A percentile compares a stretch with the other conserved stretches of the same genome.
These are phyloP conservation scores for Rhododendron henanense DNA, from an alignment of 148 eudicot species.

Conservation along the genomic window DNA sequence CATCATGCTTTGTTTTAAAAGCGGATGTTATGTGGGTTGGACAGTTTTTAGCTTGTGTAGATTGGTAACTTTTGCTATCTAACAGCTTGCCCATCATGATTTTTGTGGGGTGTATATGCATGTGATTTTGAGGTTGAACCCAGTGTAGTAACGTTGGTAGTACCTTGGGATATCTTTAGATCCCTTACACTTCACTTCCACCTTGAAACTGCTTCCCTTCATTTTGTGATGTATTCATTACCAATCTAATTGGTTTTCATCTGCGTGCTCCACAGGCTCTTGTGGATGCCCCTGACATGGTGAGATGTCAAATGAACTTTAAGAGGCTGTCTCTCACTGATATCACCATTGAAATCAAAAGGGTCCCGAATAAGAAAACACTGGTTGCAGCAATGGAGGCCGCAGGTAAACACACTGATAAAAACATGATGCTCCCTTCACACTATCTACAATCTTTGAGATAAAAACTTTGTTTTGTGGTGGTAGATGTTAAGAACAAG, in stretches of 20 bases:
- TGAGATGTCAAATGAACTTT: slow-evolving; percentile 60
- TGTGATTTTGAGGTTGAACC: background rate
- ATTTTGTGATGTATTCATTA: background rate
- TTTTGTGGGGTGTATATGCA: background rate
- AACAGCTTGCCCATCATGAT: background rate
- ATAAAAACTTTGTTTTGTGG: background rate
- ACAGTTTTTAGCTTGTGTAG: background rate
- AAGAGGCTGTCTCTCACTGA: slow-evolving; percentile 65
- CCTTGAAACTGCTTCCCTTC: background rate
- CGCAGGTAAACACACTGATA: slow-evolving; percentile 39
- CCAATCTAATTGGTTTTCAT: background rate
- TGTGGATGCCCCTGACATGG: slow-evolving; percentile 72
- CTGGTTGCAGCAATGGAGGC: slow-evolving; percentile 77
- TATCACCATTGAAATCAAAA: slow-evolving; percentile 53
- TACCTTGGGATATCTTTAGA: background rate
- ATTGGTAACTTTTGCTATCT: background rate
- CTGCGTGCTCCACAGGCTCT: slow-evolving; percentile 34
- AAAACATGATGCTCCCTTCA: background rate
- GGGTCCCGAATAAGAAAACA: slow-evolving; percentile 66
- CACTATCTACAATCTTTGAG: background rate
- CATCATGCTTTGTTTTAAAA: too few relatives aligned
- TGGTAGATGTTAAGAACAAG: slow-evolving; percentile 61
- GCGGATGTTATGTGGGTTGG: background rate
- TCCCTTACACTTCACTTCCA: background rate
- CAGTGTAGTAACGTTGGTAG: too few relatives aligned